Conservation (phyloP, 441 rosid genomes). For the Gossypium davidsonii region DNA sequence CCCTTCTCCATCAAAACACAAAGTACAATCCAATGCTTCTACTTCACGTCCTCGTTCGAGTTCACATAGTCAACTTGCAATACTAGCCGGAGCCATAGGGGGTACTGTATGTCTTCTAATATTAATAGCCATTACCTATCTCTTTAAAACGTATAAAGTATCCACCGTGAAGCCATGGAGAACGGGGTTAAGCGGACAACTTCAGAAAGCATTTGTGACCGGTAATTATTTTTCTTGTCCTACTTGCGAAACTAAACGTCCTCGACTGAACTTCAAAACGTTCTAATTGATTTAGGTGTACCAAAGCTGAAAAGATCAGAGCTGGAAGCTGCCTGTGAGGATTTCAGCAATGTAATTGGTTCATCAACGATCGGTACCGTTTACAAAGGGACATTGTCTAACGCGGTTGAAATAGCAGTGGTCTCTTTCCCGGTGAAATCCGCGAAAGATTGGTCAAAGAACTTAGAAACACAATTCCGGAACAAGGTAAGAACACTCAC, state of each 20-base stretch:
- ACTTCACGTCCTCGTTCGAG: conserved; percentile 8
- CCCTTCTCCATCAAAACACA: background rate
- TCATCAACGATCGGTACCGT: conserved; percentile 47
- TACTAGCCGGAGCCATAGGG: conserved; percentile 27
- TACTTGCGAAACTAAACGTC: background rate
- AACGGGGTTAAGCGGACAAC: conserved; percentile 66
- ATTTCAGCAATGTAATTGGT: conserved; percentile 61
- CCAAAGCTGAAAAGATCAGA: conserved; percentile 57
- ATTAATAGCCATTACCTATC: conserved; percentile 23
- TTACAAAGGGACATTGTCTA: conserved; percentile 64
- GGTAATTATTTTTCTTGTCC: conserved; percentile 30
- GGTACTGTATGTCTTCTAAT: conserved; percentile 25
- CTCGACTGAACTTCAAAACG: no score
- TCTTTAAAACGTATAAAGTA: conserved; percentile 25
- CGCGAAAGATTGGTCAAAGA: conserved; percentile 50
- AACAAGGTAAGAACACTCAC: conserved; percentile 35
- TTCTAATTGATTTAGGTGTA: conserved; percentile 32
- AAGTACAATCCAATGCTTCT: background rate
- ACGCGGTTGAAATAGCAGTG: conserved; percentile 61
- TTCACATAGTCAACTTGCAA: background rate
- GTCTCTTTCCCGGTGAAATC: conserved; percentile 35
- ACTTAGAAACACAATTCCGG: conserved; percentile 48
- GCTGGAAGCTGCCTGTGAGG: conserved; percentile 68
- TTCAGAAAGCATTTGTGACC: conserved; percentile 55
- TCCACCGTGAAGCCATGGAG: conserved; percentile 63